Conservation (phyloP, 179 eudicot species). For the Vitellaria paradoxa region DNA sequence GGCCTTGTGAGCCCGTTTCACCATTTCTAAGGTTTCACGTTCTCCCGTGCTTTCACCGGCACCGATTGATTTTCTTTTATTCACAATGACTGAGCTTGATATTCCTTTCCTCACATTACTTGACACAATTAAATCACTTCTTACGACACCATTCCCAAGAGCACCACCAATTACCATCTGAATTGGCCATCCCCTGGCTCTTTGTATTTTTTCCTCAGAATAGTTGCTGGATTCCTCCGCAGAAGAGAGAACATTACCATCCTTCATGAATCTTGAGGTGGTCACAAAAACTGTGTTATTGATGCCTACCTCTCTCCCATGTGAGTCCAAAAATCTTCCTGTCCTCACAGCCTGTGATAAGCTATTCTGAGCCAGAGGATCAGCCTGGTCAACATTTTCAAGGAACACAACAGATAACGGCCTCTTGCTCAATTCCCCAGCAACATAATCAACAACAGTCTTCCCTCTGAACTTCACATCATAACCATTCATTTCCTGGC, state of each 20-base stretch:
- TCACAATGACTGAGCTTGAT: slow-evolving; percentile 24
- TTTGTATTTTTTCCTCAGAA: slow-evolving; percentile 57
- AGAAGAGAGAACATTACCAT: slow-evolving; percentile 19
- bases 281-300: slow-evolving; percentile 57
- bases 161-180: slow-evolving; percentile 33
- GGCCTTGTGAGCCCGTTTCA: slow-evolving; percentile 42
- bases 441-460: slow-evolving; percentile 63
- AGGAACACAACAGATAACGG: slow-evolving; percentile 74
- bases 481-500: slow-evolving; percentile 27
- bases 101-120: slow-evolving; percentile 23
- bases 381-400: slow-evolving; percentile 76
- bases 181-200: slow-evolving; percentile 56
- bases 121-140: slow-evolving; percentile 19
- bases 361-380: slow-evolving; percentile 53
- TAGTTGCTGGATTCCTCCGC: slow-evolving; percentile 36
- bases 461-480: slow-evolving; percentile 53
- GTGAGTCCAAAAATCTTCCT: slow-evolving; percentile 65
- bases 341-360: slow-evolving; percentile 60
- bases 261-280: slow-evolving; percentile 29
- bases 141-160: slow-evolving; percentile 23
- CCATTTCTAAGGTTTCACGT: slow-evolving; percentile 13
- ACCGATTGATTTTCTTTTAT: slow-evolving; percentile 59
- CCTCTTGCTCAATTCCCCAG: slow-evolving; percentile 58
- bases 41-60: slow-evolving; percentile 13
- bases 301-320: slow-evolving; percentile 70